These are phyloP conservation scores for Chaetomium sp. DNA, from an alignment of 2,329 filamentous ascomycete species.

Conservation along the genomic window DNA sequence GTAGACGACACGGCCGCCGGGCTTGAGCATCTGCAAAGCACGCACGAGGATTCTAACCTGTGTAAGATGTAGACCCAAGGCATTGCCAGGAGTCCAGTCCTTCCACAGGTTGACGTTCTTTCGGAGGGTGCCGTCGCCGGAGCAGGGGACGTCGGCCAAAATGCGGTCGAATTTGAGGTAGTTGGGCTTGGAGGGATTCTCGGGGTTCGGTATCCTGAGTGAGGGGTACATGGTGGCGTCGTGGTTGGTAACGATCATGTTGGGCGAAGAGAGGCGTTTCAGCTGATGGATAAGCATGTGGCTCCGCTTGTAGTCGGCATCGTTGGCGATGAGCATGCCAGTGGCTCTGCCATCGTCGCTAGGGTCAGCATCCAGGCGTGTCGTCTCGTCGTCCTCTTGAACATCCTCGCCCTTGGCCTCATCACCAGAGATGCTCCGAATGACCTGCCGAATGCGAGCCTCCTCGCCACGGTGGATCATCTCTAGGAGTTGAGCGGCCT, in stretches of 20 bases:
- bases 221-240: slow-evolving; percentile 95
- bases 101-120: slow-evolving; percentile 96
- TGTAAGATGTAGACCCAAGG: slow-evolving; percentile 80
- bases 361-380: slow-evolving; percentile 59
- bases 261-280: slow-evolving; percentile 94
- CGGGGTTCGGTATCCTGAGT: slow-evolving; percentile 73
- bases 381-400: slow-evolving; percentile 48
- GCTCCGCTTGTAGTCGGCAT: slow-evolving; percentile 92
- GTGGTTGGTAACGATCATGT: slow-evolving; percentile 96
- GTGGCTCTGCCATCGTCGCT: slow-evolving; percentile 84
- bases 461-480: slow-evolving; percentile 94
- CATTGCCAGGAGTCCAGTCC: slow-evolving; percentile 88
- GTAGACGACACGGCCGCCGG: slow-evolving; percentile 91
- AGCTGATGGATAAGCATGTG: slow-evolving; percentile 98
- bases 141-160: slow-evolving; percentile 94
- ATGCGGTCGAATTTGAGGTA: slow-evolving; percentile 98
- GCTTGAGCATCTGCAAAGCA: slow-evolving; percentile 93
- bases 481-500: slow-evolving; percentile 92
- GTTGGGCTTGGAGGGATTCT: slow-evolving; percentile 54
- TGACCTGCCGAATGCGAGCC: slow-evolving; percentile 72
- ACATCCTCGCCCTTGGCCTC: slow-evolving; percentile 56
- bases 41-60: slow-evolving; percentile 89
- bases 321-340: slow-evolving; percentile 91
- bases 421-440: slow-evolving; percentile 64
- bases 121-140: slow-evolving; percentile 87